These are phyloP conservation scores for Blastobotrys proliferans DNA, from an alignment of 1,139 yeast genomes.

Conservation along the genomic window DNA sequence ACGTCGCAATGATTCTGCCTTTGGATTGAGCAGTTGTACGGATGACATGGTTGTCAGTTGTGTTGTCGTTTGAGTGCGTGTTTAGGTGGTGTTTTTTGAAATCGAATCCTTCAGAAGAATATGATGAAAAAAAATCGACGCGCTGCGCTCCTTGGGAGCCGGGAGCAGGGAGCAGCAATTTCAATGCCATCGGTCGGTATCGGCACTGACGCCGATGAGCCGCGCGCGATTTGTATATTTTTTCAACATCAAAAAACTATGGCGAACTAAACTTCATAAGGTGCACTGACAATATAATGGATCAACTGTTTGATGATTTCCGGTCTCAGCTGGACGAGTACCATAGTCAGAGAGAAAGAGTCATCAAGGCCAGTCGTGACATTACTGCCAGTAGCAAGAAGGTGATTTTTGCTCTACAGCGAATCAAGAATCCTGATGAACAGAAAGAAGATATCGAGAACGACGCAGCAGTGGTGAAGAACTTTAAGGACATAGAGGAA, in stretches of 20 bases:
- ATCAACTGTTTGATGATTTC: slow-evolving; percentile 8
- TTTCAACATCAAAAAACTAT: too few species aligned
- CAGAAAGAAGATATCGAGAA: too few species aligned
- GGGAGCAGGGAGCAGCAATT: too few species aligned
- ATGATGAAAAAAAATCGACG: too few species aligned
- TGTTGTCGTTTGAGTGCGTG: slow-evolving; percentile 1
- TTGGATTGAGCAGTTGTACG: slow-evolving; percentile 88
- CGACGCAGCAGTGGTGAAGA: slow-evolving; percentile 12
- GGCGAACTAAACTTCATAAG: too few species aligned
- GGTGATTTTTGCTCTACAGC: slow-evolving; percentile 39
- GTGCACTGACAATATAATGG: too few species aligned
- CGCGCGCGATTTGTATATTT: too few species aligned
- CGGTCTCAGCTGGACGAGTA: slow-evolving; percentile 21
- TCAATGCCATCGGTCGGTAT: too few species aligned
- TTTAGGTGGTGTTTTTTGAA: not conserved
- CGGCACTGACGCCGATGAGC: too few species aligned
- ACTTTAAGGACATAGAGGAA: slow-evolving; percentile 9
- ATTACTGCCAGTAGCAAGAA: slow-evolving; percentile 41
- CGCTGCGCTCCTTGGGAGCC: too few species aligned
- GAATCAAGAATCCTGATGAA: slow-evolving; percentile 19
- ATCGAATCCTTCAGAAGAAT: too few species aligned
- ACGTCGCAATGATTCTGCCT: slow-evolving; percentile 93
- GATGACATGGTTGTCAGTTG: slow-evolving; percentile 42
- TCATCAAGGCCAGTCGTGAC: slow-evolving; percentile 40
- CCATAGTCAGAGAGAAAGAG: slow-evolving; percentile 39